Base-by-base conservation (phyloP, 805 yeast species). In the Wickerhamomyces alni region DNA sequence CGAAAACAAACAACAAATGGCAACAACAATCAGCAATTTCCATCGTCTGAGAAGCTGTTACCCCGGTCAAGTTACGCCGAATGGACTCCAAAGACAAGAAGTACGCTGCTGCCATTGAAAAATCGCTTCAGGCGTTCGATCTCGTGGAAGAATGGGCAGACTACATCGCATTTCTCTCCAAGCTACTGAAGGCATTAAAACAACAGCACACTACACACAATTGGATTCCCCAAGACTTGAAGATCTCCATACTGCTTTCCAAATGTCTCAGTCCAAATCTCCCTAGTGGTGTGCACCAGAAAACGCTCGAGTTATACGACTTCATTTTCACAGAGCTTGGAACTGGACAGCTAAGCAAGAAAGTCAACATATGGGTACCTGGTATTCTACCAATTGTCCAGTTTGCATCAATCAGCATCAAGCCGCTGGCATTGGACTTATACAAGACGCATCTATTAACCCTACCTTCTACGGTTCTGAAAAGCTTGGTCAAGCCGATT, bases 131-230 rank as follows among this genome's bases (percentile, higher is more conserved):
- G 7, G 69, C 76, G 16, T 91, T 91, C 65, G 96, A 87, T 38
- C 65, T 84, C 2, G 82, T 88, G 2, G 84, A 80, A 25, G 99
- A 93, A 65, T 93, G 99, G 99, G 98, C 99, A 12, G 99, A 93
- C 58, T 88, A 91, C 58, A 93, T 93, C 41, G 82, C 97, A 17
- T 89, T 87, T 57, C 67, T 94, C 33, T 80, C 91, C 2, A 77
- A 84, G 43, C 70, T 94, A 6, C 78, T 80, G 42, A 86, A 87
- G 57, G 80, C 94, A 0, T 61, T 89, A 30, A 75, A 73, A 42
- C 62, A 70, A 58, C 30, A 65, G 44, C 62, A 70, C 51, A 47
- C 57, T 48, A 47, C 62, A 36, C 41, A 61, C 33, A 68, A 75
- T 43, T 76, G 77, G 73, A 69, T 91, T 11, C 98, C 96, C 0